Evolutionary conservation across 495 filamentous ascomycete genomes (phyloP).

Genomic region (Aspergillus carlsbadensis): DNA sequence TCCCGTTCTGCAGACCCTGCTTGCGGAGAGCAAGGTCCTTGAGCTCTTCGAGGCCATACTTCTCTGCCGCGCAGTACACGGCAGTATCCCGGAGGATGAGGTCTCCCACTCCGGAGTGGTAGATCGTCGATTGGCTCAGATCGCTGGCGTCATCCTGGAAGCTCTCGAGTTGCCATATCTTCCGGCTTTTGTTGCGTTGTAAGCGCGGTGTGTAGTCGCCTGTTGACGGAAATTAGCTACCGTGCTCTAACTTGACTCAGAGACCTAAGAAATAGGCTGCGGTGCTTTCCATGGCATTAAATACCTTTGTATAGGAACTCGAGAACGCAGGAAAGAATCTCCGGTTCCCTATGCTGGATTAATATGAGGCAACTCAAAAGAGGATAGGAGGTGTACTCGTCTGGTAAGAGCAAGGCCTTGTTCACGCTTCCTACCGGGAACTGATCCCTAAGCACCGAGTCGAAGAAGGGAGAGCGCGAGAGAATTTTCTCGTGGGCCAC

Average conservation of each 20-base stretch:
- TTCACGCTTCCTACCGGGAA: conserved; percentile 55
- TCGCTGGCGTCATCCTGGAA: conserved; percentile 53
- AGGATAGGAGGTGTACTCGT: conserved; percentile 44
- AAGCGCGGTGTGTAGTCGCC: conserved; percentile 64
- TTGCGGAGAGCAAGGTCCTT: conserved; percentile 87
- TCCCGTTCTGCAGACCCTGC: conserved; percentile 84
- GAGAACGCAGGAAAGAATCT: conserved; percentile 64
- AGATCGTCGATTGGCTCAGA: conserved; percentile 73
- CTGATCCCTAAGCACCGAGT: conserved; percentile 52
- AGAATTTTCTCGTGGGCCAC: conserved; percentile 69
- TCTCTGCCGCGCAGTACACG: conserved; percentile 87
- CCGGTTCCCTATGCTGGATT: conserved; percentile 48
- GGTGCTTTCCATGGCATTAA: too few species aligned
- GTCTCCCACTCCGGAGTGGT: conserved; percentile 63
- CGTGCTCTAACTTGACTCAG: too few species aligned
- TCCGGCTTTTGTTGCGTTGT: conserved; percentile 45
- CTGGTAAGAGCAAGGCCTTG: conserved; percentile 58
- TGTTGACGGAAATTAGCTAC: too few species aligned
- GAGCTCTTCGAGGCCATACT: conserved; percentile 81
- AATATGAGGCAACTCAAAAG: conserved; percentile 2
- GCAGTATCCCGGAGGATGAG: conserved; percentile 83
- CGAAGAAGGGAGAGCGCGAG: conserved; percentile 58
- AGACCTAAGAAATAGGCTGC: too few species aligned
- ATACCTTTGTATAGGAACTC: conserved; percentile 74
- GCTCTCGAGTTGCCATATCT: conserved; percentile 71